Evolutionary conservation across 495 filamentous ascomycete genomes (phyloP).

Genomic region (Beverwykella pulmonaria): DNA sequence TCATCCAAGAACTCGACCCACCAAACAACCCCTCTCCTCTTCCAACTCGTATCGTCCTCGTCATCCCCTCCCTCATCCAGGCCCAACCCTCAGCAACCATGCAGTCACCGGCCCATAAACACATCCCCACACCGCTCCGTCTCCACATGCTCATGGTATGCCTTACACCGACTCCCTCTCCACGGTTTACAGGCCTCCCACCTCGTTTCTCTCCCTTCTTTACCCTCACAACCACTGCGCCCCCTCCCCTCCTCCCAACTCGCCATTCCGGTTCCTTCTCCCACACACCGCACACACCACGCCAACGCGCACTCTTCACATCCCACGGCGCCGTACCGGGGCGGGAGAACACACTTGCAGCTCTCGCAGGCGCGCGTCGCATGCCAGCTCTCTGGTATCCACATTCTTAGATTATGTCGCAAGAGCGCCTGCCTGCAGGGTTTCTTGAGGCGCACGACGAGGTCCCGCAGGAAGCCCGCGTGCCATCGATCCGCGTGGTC

Average conservation of each 20-base stretch:
- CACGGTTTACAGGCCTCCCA: conserved; percentile 48
- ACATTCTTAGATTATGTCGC: conserved; percentile 40
- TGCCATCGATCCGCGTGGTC: conserved; percentile 51
- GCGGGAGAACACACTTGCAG: conserved; percentile 39
- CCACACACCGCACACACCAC: conserved; percentile 44
- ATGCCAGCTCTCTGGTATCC: conserved; percentile 34
- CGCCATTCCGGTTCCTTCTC: conserved; percentile 25
- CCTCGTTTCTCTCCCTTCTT: conserved; percentile 28
- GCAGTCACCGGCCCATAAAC: neutral
- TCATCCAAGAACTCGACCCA: too few species aligned
- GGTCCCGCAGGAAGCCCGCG: conserved; percentile 46
- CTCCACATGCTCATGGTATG: conserved; percentile 50
- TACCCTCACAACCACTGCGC: conserved; percentile 34
- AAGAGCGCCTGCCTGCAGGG: conserved; percentile 38
- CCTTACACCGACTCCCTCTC: conserved; percentile 41
- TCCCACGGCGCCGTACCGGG: conserved; percentile 30
- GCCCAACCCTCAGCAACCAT: neutral
- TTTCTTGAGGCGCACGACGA: conserved; percentile 45
- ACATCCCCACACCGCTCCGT: conserved; percentile 43
- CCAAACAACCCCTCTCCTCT: too few species aligned
- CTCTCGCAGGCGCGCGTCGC: conserved; percentile 41
- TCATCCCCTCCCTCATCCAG: too few species aligned
- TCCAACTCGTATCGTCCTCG: too few species aligned
- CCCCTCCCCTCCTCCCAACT: conserved; percentile 36
- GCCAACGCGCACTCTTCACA: conserved; percentile 42